Conservation (phyloP, 2,329 filamentous ascomycete genomes). For the Fusarium chuoi region DNA sequence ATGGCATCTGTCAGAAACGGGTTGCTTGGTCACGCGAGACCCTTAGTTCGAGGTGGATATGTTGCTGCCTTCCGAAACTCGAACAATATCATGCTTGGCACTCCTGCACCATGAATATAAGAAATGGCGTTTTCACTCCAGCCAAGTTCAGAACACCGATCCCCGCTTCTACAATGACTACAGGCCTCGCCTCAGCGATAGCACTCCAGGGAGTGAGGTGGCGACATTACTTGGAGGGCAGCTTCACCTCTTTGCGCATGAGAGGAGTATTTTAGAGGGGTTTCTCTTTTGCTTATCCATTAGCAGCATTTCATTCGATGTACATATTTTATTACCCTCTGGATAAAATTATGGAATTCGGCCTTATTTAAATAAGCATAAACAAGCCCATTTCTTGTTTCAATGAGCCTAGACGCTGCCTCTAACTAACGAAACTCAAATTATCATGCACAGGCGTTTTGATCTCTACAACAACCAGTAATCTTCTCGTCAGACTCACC, state of each 20-base stretch:
- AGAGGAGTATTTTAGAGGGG: too few relatives aligned
- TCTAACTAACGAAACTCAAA: neutral
- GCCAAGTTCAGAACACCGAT: too few relatives aligned
- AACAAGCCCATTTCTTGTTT: neutral
- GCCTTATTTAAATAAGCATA: neutral
- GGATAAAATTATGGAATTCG: neutral
- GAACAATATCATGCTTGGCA: neutral
- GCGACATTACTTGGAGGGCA: neutral
- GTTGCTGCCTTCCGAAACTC: neutral
- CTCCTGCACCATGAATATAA: neutral
- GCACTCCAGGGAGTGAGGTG: neutral
- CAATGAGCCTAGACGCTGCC: neutral
- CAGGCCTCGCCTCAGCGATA: neutral
- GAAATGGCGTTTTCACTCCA: too few relatives aligned
- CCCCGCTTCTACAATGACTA: too few relatives aligned
- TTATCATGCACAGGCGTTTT: neutral
- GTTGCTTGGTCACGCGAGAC: neutral
- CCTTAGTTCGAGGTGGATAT: neutral
- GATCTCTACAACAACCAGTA: neutral
- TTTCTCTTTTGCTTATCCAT: too few relatives aligned
- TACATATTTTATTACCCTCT: neutral
- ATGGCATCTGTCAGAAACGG: neutral
- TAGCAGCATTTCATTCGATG: neutral
- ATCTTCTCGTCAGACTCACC: neutral
- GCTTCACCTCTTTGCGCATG: neutral